phyloP scores from a whole-genome alignment of 441 rosid genomes.

The Euphorbia corollata region DNA sequence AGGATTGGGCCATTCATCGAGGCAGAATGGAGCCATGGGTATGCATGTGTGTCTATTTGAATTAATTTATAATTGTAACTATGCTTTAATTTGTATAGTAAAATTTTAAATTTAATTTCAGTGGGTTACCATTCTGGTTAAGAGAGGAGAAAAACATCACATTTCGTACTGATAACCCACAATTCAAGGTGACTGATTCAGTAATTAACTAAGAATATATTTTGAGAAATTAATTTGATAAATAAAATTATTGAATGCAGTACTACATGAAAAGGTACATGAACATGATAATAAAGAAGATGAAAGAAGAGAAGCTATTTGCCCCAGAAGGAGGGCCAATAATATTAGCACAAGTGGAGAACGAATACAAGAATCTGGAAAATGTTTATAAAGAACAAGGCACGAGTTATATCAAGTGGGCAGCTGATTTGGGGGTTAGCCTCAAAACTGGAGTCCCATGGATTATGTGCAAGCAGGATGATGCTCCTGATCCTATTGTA shows the following conservation, averaged over 20 bases:
- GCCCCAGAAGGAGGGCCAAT: slow-evolving; percentile 93
- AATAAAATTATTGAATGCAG: slow-evolving; percentile 30
- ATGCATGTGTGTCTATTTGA: slow-evolving; percentile 1
- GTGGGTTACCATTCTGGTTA: slow-evolving; percentile 92
- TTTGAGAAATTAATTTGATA: background rate
- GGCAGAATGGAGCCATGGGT: slow-evolving; percentile 99
- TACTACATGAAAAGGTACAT: slow-evolving; percentile 55
- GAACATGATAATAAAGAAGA: slow-evolving; percentile 39
- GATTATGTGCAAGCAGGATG: slow-evolving; percentile 94
- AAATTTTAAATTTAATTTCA: slow-evolving; percentile 9
- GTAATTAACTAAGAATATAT: too few species aligned
- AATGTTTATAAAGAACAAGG: slow-evolving; percentile 58
- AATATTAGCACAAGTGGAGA: slow-evolving; percentile 82
- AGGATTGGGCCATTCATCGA: slow-evolving; percentile 88
- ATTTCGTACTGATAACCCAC: slow-evolving; percentile 66
- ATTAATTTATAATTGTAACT: too few species aligned
- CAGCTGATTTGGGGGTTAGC: slow-evolving; percentile 51
- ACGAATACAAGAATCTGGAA: slow-evolving; percentile 79
- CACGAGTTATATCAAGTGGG: slow-evolving; percentile 68
- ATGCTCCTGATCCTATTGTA: slow-evolving; percentile 81
- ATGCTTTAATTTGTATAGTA: too few species aligned
- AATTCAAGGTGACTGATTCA: slow-evolving; percentile 42
- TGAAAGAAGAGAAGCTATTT: slow-evolving; percentile 61
- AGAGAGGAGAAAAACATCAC: slow-evolving; percentile 64
- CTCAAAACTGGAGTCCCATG: slow-evolving; percentile 64